phyloP scores from a whole-genome alignment of 148 eudicot genomes.

The Diospyros kaki region DNA sequence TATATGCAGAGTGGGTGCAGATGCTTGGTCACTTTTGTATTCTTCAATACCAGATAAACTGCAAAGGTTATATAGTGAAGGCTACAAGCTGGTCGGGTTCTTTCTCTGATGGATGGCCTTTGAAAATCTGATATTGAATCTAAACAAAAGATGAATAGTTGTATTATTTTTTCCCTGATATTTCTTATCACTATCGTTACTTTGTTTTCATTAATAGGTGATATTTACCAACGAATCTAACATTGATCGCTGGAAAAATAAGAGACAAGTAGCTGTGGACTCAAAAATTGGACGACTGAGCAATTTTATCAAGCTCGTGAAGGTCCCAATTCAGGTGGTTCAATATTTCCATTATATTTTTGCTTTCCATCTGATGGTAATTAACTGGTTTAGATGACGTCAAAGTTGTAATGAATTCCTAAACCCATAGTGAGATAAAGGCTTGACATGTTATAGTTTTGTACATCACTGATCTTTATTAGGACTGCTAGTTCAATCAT shows the following conservation, averaged over 20 bases:
- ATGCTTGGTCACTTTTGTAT: slow-evolving; percentile 94
- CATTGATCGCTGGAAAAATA: slow-evolving; percentile 90
- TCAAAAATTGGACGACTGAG: slow-evolving; percentile 84
- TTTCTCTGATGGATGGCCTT: slow-evolving; percentile 2
- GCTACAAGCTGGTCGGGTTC: slow-evolving; percentile 77
- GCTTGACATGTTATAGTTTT: background rate
- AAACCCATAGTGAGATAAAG: too few relatives aligned
- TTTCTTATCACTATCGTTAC: background rate
- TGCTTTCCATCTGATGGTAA: background rate
- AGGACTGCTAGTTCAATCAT: background rate
- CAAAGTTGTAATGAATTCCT: background rate
- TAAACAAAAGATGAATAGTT: background rate
- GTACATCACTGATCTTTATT: background rate
- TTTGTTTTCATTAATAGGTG: slow-evolving; percentile 38
- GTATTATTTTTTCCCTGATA: background rate
- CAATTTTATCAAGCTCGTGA: slow-evolving; percentile 64
- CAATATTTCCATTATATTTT: background rate
- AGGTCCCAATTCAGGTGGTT: slow-evolving; percentile 82
- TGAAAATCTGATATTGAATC: background rate
- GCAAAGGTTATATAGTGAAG: slow-evolving; percentile 65
- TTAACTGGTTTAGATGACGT: background rate
- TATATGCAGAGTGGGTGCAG: slow-evolving; percentile 62
- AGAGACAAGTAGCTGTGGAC: slow-evolving; percentile 89
- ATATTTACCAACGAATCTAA: slow-evolving; percentile 93
- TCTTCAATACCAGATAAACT: slow-evolving; percentile 88